phyloP scores from a whole-genome alignment of 1,284 basidiomycete genomes.

The Coriolopsis trogii region DNA sequence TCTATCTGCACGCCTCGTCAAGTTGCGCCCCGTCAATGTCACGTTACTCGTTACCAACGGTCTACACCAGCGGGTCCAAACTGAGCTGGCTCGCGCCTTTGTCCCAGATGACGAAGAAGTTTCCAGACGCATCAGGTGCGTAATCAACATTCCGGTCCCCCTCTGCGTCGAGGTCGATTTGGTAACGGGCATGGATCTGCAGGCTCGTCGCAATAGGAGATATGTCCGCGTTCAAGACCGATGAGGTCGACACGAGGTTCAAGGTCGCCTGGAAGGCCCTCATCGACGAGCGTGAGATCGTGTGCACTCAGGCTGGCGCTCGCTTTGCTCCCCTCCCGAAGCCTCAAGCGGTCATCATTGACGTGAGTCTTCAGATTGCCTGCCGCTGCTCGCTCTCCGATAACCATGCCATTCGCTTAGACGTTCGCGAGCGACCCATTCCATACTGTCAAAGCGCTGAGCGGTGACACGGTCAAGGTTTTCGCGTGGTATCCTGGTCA shows the following conservation, averaged over 20 bases:
- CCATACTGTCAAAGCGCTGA: not conserved
- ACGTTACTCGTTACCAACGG: slow-evolving; percentile 7
- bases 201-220: not conserved
- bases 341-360: slow-evolving; percentile 12
- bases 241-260: not conserved
- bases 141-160: not conserved
- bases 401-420: not conserved
- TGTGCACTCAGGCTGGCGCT: slow-evolving; percentile 4
- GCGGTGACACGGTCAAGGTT: slow-evolving; percentile 16
- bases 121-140: slow-evolving; percentile 2
- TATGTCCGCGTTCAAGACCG: too few relatives aligned
- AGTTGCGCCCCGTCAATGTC: not conserved
- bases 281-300: not conserved
- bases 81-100: slow-evolving; percentile 13
- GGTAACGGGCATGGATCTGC: not conserved
- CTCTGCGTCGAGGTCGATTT: too few relatives aligned
- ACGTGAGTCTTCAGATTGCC: not conserved
- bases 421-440: slow-evolving; percentile 15
- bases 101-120: not conserved
- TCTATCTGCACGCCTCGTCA: not conserved
- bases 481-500: slow-evolving; percentile 18
- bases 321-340: not conserved
- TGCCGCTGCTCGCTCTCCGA: not conserved
- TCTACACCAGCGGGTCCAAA: slow-evolving; percentile 5
- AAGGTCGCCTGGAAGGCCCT: not conserved